A percentile compares a stretch with the other conserved stretches of the same genome.
phyloP scores from a whole-genome alignment of 495 filamentous ascomycete genomes.

The Pyronema domesticum region DNA sequence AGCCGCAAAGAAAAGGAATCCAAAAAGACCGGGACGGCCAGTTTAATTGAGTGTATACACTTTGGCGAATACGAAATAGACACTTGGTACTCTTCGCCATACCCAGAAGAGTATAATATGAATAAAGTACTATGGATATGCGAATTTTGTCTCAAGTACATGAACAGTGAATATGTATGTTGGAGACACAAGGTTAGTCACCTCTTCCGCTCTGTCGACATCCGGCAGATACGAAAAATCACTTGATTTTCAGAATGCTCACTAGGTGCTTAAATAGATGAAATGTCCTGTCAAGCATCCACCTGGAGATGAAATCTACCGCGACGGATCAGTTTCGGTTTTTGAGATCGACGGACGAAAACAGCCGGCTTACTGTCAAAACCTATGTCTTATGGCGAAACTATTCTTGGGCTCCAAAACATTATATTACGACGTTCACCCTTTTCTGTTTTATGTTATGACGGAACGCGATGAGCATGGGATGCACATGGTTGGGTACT shows the following conservation, averaged over 20 bases:
- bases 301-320: constrained; percentile 93
- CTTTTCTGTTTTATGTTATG: constrained; percentile 96
- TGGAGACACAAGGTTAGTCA: constrained; percentile 74
- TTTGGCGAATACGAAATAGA: constrained; percentile 96
- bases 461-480: constrained; percentile 85
- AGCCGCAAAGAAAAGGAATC: constrained; percentile 21
- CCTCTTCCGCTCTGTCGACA: neutral
- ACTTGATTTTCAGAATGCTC: neutral
- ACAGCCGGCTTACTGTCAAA: constrained; percentile 94
- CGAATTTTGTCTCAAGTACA: constrained; percentile 97
- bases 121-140: constrained; percentile 93
- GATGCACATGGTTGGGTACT: constrained; percentile 96
- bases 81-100: constrained; percentile 98
- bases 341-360: constrained; percentile 96
- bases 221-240: neutral
- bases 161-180: constrained; percentile 95
- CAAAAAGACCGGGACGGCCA: constrained; percentile 69
- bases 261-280: constrained; percentile 11
- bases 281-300: constrained; percentile 95
- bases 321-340: constrained; percentile 80
- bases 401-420: constrained; percentile 95
- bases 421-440: constrained; percentile 95
- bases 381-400: constrained; percentile 87
- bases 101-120: constrained; percentile 93
- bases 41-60: constrained; percentile 95